Evolutionary conservation across 2,329 filamentous ascomycete genomes (phyloP).

Genomic region (Monilinia laxa): DNA sequence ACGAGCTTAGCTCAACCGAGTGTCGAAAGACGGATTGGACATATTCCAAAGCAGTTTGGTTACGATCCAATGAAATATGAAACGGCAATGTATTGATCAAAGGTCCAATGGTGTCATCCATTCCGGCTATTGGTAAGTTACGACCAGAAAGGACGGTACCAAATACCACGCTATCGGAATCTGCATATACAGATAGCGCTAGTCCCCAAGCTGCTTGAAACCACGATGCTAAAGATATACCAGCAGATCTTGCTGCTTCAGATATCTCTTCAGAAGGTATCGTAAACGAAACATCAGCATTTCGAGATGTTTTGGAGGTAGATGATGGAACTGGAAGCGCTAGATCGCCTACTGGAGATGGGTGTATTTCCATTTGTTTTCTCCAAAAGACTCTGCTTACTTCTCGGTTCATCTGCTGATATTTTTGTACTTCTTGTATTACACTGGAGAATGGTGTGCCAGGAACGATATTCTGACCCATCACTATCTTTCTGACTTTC

Average conservation of each 20-base stretch:
- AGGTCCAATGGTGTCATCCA: conserved; percentile 40
- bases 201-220: conserved; percentile 44
- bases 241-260: background rate
- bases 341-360: conserved; percentile 2
- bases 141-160: conserved; percentile 43
- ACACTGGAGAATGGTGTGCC: conserved; percentile 8
- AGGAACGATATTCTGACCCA: background rate
- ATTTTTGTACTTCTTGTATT: conserved; percentile 4
- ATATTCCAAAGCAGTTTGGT: conserved; percentile 11
- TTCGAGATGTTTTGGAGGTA: background rate
- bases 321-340: conserved; percentile 7
- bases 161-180: conserved; percentile 40
- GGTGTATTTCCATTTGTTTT: conserved; percentile 12
- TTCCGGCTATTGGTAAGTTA: conserved; percentile 38
- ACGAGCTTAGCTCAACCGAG: conserved; percentile 17
- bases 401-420: conserved; percentile 1
- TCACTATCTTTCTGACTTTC: conserved; percentile 18
- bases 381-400: conserved; percentile 18
- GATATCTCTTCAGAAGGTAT: conserved; percentile 21
- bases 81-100: conserved; percentile 25
- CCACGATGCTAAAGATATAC: conserved; percentile 22
- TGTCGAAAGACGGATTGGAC: conserved; percentile 19
- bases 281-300: conserved; percentile 8
- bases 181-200: conserved; percentile 37
- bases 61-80: conserved; percentile 12